Conservation (phyloP, 768 basidiomycete species). For the Coprinopsis cinerea region DNA sequence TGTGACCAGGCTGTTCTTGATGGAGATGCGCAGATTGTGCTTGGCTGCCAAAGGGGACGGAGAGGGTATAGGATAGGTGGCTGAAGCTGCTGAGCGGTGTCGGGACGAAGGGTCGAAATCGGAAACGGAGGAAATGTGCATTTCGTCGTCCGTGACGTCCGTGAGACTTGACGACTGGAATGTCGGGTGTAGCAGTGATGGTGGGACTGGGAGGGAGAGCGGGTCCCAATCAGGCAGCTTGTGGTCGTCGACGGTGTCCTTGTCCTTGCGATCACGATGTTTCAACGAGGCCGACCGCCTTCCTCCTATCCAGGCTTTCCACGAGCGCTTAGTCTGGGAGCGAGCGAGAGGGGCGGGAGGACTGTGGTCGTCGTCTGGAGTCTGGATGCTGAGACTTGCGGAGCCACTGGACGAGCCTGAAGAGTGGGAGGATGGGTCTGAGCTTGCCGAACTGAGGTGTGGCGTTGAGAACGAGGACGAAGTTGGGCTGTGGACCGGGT, state of each 20-base stretch:
- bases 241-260: neutral
- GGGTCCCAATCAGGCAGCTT: constrained; percentile 28
- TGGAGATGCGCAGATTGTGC: constrained; percentile 35
- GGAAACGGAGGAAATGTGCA: constrained; percentile 16
- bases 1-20: constrained; percentile 39
- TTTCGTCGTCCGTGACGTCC: constrained; percentile 11
- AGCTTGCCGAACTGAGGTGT: constrained; percentile 25
- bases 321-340: constrained; percentile 39
- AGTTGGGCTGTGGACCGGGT: constrained; percentile 15
- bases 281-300: constrained; percentile 21
- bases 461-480: constrained; percentile 24
- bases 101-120: constrained; percentile 12
- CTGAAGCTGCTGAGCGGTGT: constrained; percentile 2
- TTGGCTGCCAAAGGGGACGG: constrained; percentile 26
- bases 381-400: constrained; percentile 48
- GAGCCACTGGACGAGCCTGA: constrained; percentile 60
- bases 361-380: constrained; percentile 52
- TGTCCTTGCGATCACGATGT: constrained; percentile 13
- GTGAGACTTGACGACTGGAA: neutral
- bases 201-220: constrained; percentile 7
- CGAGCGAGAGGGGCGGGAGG: constrained; percentile 20
- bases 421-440: constrained; percentile 37
- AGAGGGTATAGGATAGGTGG: constrained; percentile 15
- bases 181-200: constrained; percentile 12
- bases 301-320: constrained; percentile 51